Evolutionary conservation across 176 grass and related monocot genomes (phyloP).

Genomic region (Ensete ventricosum): DNA sequence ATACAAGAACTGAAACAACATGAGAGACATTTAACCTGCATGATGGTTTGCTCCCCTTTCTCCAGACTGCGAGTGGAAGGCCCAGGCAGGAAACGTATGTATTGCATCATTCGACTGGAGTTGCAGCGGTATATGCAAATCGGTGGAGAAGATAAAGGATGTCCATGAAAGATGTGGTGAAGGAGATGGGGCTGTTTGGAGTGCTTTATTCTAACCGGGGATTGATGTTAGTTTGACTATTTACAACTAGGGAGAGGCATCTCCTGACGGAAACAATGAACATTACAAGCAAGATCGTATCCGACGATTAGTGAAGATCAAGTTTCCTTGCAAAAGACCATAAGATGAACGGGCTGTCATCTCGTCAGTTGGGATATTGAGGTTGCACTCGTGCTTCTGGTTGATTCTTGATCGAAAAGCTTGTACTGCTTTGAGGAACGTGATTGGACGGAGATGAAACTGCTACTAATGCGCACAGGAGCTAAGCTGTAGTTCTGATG

Average conservation of each 20-base stretch:
- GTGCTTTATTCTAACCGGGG: conserved; percentile 2
- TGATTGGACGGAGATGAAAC: background rate
- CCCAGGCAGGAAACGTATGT: conserved; percentile 15
- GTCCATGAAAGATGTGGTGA: conserved; percentile 15
- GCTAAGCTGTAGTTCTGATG: background rate
- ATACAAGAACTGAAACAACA: background rate
- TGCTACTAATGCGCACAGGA: background rate
- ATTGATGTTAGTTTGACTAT: background rate
- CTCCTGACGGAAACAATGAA: no score
- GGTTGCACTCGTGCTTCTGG: background rate
- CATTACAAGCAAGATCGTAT: no score
- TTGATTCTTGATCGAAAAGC: background rate
- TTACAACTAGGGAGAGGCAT: background rate
- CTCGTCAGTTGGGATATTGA: background rate
- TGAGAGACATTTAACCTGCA: background rate
- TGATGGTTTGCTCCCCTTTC: background rate
- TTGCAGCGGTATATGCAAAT: conserved; percentile 14
- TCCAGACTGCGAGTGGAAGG: conserved; percentile 18
- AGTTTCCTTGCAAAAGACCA: background rate
- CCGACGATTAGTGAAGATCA: background rate
- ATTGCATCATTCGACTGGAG: conserved; percentile 17
- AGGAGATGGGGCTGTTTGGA: conserved; percentile 17
- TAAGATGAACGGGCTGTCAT: background rate
- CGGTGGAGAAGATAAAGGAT: conserved; percentile 18
- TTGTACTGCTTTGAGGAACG: background rate